Evolutionary conservation across 1,284 basidiomycete species (phyloP), one percentile per base, ranked within the genome.

Genomic region (Athelia sp.): DNA sequence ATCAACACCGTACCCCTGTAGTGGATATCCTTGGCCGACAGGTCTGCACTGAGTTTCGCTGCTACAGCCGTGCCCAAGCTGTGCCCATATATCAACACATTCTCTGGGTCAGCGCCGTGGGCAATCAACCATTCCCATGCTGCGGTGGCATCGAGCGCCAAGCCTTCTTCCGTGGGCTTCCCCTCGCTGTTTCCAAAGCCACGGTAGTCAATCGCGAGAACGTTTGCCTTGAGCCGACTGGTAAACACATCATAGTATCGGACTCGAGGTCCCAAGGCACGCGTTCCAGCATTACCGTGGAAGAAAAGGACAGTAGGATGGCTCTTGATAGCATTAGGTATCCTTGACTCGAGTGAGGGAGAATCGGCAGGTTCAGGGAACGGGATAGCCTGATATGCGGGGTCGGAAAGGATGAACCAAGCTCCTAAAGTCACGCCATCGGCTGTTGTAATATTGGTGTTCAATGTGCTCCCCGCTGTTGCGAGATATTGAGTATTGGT

Each of bases 111-210:
- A 11, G 83, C 83, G 4, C 86, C 86, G 17, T 77, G 71, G 3
- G 68, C 60, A 4, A 82, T 62, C 4, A 93, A 67, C 84, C 87
- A 96, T 56, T 91, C 79, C 78, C 84, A 97, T 0, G 86, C 89
- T 0, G 90, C 76, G 22, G 82, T 73, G 1, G 91, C 93, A 61
- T 98, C 96, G 3, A 67, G 66, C 0, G 81, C 65, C 0, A 98
- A 69, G 0, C 94, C 96, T 13, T 68, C 65, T 62, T 95, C 87
- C 10, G 78, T 82, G 0, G 94, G 94, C 1, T 63, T 65, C 1
- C 93, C 92, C 1, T 80, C 77, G 49, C 91, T 94, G 62, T 98
- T 93, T 0, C 75, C 95, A 58, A 90, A 98, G 0, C 95, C 95
- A n/a, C 93, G 82, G 62, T 96, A 96, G 66, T 97, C 94, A 42